Evolutionary conservation across 1,284 basidiomycete species (phyloP).

Genomic region (Trichosporon asahii): DNA sequence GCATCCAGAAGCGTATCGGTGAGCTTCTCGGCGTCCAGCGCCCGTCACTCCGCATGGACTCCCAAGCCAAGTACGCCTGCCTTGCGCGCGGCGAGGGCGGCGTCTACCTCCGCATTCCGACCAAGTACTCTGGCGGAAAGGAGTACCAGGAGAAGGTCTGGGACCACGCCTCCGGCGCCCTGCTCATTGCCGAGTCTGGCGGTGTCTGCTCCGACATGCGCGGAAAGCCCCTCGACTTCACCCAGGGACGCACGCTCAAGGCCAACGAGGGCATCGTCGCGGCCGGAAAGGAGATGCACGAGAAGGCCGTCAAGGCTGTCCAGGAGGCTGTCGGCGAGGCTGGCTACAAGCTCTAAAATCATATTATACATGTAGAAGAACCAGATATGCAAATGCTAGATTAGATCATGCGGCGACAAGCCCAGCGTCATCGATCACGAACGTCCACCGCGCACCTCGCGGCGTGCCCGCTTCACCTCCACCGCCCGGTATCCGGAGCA

Average conservation of each 20-base stretch:
- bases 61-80: conserved; percentile 92
- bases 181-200: conserved; percentile 86
- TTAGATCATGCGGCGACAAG: conserved; percentile 22
- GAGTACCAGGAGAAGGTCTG: conserved; percentile 88
- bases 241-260: conserved; percentile 76
- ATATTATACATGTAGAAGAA: neutral
- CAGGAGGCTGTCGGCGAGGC: conserved; percentile 61
- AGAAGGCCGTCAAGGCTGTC: conserved; percentile 69
- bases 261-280: conserved; percentile 87
- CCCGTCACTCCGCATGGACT: conserved; percentile 83
- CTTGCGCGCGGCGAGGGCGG: conserved; percentile 84
- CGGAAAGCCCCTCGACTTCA: conserved; percentile 78
- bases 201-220: conserved; percentile 79
- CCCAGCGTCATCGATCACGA: conserved; percentile 33
- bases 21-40: conserved; percentile 63
- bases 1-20: conserved; percentile 73
- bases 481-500: conserved; percentile 30
- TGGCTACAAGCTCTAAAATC: conserved; percentile 12
- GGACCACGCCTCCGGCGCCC: conserved; percentile 87
- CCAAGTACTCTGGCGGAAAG: conserved; percentile 59
- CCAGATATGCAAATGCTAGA: conserved; percentile 5
- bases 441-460: conserved; percentile 31
- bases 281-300: conserved; percentile 64
- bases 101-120: conserved; percentile 87
- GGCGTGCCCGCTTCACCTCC: conserved; percentile 22